These are phyloP conservation scores for Helminthosporium solani DNA, from an alignment of 2,329 filamentous ascomycete species.

Conservation along the genomic window DNA sequence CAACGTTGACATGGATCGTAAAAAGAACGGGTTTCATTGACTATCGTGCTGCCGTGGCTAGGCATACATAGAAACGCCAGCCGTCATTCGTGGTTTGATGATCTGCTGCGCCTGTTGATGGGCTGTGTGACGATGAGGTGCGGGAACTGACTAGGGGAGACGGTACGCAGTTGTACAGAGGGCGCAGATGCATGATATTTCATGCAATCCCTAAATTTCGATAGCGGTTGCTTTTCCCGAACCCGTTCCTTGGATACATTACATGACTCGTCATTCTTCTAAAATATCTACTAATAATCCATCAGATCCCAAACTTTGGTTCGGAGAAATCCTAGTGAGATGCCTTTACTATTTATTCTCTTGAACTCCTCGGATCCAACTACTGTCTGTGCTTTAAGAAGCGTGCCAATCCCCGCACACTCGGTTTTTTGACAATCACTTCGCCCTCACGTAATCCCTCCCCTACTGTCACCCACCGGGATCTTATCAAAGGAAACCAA, in stretches of 20 bases:
- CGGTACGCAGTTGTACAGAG: background rate
- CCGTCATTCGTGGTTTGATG: background rate
- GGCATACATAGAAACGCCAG: background rate
- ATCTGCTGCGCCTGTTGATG: too few relatives aligned
- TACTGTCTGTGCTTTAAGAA: background rate
- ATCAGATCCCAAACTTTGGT: too few relatives aligned
- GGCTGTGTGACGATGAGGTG: background rate
- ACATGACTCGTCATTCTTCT: too few relatives aligned
- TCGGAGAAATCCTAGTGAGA: too few relatives aligned
- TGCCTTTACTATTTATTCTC: background rate
- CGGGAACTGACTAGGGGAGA: slow-evolving; percentile 4
- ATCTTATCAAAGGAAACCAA: too few relatives aligned
- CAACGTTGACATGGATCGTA: background rate
- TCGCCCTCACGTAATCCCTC: background rate
- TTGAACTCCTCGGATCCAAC: background rate
- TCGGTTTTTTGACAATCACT: background rate
- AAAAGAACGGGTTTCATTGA: background rate
- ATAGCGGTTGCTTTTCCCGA: background rate
- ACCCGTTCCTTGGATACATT: background rate
- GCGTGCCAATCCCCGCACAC: background rate
- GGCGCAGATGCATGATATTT: background rate
- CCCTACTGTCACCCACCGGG: background rate
- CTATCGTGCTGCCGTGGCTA: background rate
- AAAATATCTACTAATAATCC: too few relatives aligned
- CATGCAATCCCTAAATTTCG: background rate